Evolutionary conservation across 306 rosid genomes (phyloP).

Genomic region (Leucaena leucocephala): DNA sequence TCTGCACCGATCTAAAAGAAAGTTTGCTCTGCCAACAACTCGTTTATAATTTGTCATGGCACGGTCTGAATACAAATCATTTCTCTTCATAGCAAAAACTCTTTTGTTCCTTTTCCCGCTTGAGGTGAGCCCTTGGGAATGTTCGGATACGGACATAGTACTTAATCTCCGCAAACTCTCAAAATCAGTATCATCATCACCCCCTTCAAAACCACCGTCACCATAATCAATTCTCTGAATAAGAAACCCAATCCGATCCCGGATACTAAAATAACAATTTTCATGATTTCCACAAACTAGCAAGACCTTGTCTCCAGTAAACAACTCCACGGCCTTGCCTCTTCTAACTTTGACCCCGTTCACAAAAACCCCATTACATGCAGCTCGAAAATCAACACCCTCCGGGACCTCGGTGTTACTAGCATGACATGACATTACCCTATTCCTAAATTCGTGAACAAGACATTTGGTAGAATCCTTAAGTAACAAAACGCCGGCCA

Average conservation of each 20-base stretch:
- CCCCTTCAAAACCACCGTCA: slow-evolving; percentile 19
- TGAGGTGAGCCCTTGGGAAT: slow-evolving; percentile 48
- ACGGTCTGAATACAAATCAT: background rate
- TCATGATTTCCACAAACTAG: slow-evolving; percentile 48
- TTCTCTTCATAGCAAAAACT: slow-evolving; percentile 55
- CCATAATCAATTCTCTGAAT: slow-evolving; percentile 43
- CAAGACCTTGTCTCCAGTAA: slow-evolving; percentile 58
- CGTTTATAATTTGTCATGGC: slow-evolving; percentile 33
- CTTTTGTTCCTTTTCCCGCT: slow-evolving; percentile 53
- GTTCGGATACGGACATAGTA: slow-evolving; percentile 36
- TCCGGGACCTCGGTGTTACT: background rate
- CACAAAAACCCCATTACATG: slow-evolving; percentile 57
- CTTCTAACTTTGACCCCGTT: slow-evolving; percentile 46
- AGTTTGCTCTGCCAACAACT: slow-evolving; percentile 47
- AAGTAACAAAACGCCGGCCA: slow-evolving; percentile 34
- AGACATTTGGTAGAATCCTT: slow-evolving; percentile 8
- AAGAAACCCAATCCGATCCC: slow-evolving; percentile 60
- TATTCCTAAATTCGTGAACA: slow-evolving; percentile 49
- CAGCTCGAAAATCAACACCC: slow-evolving; percentile 28
- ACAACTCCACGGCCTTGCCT: slow-evolving; percentile 54
- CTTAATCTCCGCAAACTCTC: background rate
- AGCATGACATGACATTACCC: slow-evolving; percentile 9
- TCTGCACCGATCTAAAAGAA: slow-evolving; percentile 53
- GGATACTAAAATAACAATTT: slow-evolving; percentile 34
- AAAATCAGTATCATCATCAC: slow-evolving; percentile 20